Percentiles rank a stretch among this genome's conserved stretches.
Evolutionary conservation across 257 asterid species (phyloP).

Genomic region (Solanum sitiens): DNA sequence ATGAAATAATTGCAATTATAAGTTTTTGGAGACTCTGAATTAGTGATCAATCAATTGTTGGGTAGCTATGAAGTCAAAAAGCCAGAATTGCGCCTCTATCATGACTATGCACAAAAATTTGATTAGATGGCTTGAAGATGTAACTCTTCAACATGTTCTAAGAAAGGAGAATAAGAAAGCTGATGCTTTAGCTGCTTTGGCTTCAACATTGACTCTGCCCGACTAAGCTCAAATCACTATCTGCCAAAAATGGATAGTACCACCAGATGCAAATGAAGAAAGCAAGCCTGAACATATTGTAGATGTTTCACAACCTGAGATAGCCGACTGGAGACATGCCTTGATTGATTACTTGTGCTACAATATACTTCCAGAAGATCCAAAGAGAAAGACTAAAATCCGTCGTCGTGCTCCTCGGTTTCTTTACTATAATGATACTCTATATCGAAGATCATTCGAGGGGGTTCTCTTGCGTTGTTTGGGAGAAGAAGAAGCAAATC

Average conservation of each 20-base stretch:
- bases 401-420: neutral
- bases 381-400: neutral
- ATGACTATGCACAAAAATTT: neutral
- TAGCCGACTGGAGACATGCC: neutral
- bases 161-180: neutral
- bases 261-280: neutral
- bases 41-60: neutral
- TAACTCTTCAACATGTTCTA: neutral
- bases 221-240: neutral
- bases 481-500: neutral
- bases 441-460: neutral
- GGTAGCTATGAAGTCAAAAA: neutral
- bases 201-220: neutral
- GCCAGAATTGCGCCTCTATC: neutral
- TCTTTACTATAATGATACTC: neutral
- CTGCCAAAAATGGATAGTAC: neutral
- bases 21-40: neutral
- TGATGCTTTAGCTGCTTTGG: neutral
- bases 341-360: neutral
- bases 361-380: neutral
- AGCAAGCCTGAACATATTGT: neutral
- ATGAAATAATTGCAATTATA: no score
- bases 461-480: neutral
- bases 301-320: neutral
- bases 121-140: neutral